Base-by-base conservation (phyloP, 2,329 filamentous ascomycete species). In the Tothia fuscella region DNA sequence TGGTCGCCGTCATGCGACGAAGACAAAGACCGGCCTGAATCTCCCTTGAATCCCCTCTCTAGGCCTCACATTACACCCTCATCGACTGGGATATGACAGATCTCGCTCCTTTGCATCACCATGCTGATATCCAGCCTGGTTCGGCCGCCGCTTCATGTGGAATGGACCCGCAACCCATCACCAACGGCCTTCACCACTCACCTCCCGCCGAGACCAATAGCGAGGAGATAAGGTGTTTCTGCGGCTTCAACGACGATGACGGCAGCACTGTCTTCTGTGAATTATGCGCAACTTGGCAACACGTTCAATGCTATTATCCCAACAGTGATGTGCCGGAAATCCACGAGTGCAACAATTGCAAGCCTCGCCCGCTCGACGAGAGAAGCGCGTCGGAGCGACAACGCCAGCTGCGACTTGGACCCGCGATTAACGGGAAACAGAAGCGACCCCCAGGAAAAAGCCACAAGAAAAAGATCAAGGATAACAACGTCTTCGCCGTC, bases 221-320 rank as follows among this genome's bases (percentile, higher is more conserved):
- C 14, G 93, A 93, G 62, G 93, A 85, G 46, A 95, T 96, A 68
- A 94, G 93, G 71, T 98, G 91, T 74, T 93, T 96, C 53, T 98
- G 91, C 66, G 79, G 79, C 60, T 95, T 82, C 63, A 69, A 78
- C 60, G 87, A 93, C 67, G 91, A 98, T 70, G 91, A 98, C 69
- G 91, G 91, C 63, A 89, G 85, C 63, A 98, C 91, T 46, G 93
- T 98, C 48, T 86, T 88, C 63, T 98, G 91, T 71, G 91, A 96
- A 59, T 76, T 72, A 45, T 98, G 91, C 70, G 84, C 94, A 59
- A 91, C 87, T 38, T 98, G 91, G 91, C 91, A 98, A 64, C 91
- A 98, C 63, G 93, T 94, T 54, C 80, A 87, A 58, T 98, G 91
- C 65, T 96, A 93, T 65, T 96, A 96, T 59, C 74, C 76, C 57